Evolutionary conservation across 331 rosid genomes (phyloP).

Genomic region (Saraca asoca): DNA sequence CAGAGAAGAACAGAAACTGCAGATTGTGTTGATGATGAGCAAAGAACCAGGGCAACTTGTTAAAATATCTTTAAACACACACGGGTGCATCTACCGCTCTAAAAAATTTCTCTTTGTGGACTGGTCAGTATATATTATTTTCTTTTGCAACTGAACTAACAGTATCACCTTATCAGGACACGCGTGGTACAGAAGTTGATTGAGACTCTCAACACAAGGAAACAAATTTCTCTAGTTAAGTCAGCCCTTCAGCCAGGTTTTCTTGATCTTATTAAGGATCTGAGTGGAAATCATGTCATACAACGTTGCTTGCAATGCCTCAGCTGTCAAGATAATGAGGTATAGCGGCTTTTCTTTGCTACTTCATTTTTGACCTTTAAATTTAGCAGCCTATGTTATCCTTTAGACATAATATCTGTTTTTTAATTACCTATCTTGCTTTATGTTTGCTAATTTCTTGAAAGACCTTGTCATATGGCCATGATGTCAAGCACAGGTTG

Average conservation of each 20-base stretch:
- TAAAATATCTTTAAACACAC: constrained; percentile 55
- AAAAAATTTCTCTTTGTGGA: neutral
- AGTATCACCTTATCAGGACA: constrained; percentile 51
- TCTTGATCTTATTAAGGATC: constrained; percentile 66
- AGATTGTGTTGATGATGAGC: constrained; percentile 54
- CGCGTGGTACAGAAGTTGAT: constrained; percentile 84
- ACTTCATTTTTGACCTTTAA: neutral
- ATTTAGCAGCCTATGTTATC: neutral
- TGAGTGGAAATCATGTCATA: constrained; percentile 70
- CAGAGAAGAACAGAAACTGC: constrained; percentile 51
- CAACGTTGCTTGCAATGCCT: constrained; percentile 71
- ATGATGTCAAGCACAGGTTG: constrained; percentile 2
- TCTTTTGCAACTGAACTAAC: constrained; percentile 16
- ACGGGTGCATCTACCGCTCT: constrained; percentile 53
- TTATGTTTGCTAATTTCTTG: no score
- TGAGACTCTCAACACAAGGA: constrained; percentile 46
- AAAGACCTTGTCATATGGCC: neutral
- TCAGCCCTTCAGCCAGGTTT: constrained; percentile 70
- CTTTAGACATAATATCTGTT: no score
- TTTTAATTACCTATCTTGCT: neutral
- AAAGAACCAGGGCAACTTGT: constrained; percentile 58
- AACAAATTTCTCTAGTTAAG: constrained; percentile 49
- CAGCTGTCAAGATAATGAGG: constrained; percentile 60
- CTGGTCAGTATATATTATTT: neutral
- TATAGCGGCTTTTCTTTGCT: neutral